A percentile compares a stretch with the other conserved stretches of the same genome.
These are phyloP conservation scores for Starmera amethionina DNA, from an alignment of 805 yeast species.

Conservation along the genomic window DNA sequence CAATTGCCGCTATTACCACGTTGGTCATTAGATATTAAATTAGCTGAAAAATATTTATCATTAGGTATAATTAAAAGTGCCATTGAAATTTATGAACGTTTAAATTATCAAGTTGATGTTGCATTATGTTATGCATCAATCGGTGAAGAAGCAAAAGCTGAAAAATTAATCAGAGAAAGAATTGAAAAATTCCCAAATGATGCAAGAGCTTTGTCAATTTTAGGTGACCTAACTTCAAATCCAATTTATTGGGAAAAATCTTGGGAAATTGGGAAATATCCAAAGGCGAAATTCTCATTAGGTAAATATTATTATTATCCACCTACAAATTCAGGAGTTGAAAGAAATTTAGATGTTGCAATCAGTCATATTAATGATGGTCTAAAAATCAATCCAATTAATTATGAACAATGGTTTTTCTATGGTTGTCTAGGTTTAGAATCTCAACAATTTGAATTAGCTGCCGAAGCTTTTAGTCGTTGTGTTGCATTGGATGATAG, in stretches of 20 bases:
- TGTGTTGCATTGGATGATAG: conserved; percentile 81
- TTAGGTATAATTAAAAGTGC: conserved; percentile 83
- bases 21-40: conserved; percentile 71
- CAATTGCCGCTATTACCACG: conserved; percentile 70
- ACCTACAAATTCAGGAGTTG: conserved; percentile 39
- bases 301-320: conserved; percentile 65
- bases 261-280: conserved; percentile 78
- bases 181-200: conserved; percentile 53
- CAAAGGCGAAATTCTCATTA: conserved; percentile 78
- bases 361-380: conserved; percentile 68
- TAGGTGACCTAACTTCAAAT: conserved; percentile 78
- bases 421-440: conserved; percentile 89
- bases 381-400: conserved; percentile 60
- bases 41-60: conserved; percentile 83
- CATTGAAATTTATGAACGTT: conserved; percentile 74
- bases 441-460: conserved; percentile 55
- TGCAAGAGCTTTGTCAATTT: conserved; percentile 72
- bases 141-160: conserved; percentile 64
- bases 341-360: conserved; percentile 42
- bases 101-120: conserved; percentile 67
- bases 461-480: conserved; percentile 87
- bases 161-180: conserved; percentile 43
- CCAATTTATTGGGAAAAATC: conserved; percentile 74
- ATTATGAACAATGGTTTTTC: conserved; percentile 79
- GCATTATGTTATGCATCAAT: conserved; percentile 87